Evolutionary conservation across 1,284 basidiomycete species (phyloP), one percentile per base, ranked within the genome.

Genomic region (Trichosporon sp.): DNA sequence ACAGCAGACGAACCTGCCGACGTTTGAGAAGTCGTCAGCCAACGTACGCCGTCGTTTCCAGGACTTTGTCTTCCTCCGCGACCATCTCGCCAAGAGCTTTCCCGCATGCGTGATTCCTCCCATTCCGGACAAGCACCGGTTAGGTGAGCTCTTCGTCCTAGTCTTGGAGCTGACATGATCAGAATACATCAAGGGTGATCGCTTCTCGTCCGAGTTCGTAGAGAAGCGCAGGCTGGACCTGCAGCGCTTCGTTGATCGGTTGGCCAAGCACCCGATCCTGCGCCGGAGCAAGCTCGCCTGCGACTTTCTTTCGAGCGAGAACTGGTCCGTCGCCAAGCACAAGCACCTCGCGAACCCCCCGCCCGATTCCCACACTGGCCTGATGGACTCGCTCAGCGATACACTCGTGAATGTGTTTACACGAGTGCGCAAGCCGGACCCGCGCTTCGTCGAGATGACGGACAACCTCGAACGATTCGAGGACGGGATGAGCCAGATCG

Each of bases 321-420:
- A 99, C 93, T 99, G 96, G 96, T 91, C 92, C 77, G 93, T 97
- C n/a, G 89, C 91, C 76, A 97, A 95, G 91, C 93, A 97, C 81
- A 91, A 93, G 78, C 92, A 96, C 76, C 86, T 92, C 65, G 92
- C 93, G 5, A 92, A 94, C 77, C 93, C 93, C 1, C 93, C 92
- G 13, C 89, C 90, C 13, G 93, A 95, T 75, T 88, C 89, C 9
- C 87, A 89, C 1, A 86, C 89, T 1, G 90, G 92, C n/a, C 85
- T 98, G 53, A 90, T 97, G 68, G 96, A 99, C 84, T 95, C 92
- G 73, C 86, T 99, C 66, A 95, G 94, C 51, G 96, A 99, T 82
- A 95, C 93, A 13, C 89, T 99, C 35, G 86, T 99, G 66, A 98
- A 98, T 78, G 80, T 81, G 13, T 98, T 98, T 79, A 88, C 93